Base-by-base conservation (phyloP, 495 filamentous ascomycete genomes). In the Sphaerosporella brunnea region DNA sequence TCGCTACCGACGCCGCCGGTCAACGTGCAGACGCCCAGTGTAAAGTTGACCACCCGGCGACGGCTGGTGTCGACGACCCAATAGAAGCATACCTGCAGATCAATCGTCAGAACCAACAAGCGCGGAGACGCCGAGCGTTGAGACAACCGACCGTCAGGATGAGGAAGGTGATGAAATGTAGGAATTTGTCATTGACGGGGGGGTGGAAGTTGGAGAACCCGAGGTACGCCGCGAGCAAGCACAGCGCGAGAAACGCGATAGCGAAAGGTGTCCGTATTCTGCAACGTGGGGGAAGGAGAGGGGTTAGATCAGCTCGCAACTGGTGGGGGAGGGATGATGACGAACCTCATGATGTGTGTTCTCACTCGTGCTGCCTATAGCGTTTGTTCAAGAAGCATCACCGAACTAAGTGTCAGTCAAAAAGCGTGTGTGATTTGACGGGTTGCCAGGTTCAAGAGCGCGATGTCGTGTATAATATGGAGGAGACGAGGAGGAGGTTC, bases 41-140 rank as follows among this genome's bases (percentile, higher is more conserved):
- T 94, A 40, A 93, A 62, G 62, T 96, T 82, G 13, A 93, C 66
- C 18, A 74, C 78, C 49, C 88, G 80, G 24, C 86, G 75, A 40
- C 92, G 81, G 40, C 78, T 77, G 36, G 87, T 86, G 59, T 99
- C 90, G 57, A 93, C 64, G 58, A 93, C 80, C 87, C 88, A 99
- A 76, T 99, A 99, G 73, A 95, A 96, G 55, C 69, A 67, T 30
- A 82, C 53, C 67, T 69, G 54, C 5, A 18, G n/a, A 2, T 21
- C 13, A n/a, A n/a, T n/a, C n/a, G n/a, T n/a, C n/a, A n/a, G n/a
- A n/a, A n/a, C n/a, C n/a, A n/a, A n/a, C n/a, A n/a, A n/a, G n/a
- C n/a, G n/a, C n/a, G 16, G 19, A 36, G 4, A 18, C 20, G 37
- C 30, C 36, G 21, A 56, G 51, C 23, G 48, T n/a, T 28, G 1